Percentiles rank a stretch among this genome's conserved stretches.
Evolutionary conservation across 495 filamentous ascomycete genomes (phyloP).

Genomic region (Trichodelitschia bisporula): DNA sequence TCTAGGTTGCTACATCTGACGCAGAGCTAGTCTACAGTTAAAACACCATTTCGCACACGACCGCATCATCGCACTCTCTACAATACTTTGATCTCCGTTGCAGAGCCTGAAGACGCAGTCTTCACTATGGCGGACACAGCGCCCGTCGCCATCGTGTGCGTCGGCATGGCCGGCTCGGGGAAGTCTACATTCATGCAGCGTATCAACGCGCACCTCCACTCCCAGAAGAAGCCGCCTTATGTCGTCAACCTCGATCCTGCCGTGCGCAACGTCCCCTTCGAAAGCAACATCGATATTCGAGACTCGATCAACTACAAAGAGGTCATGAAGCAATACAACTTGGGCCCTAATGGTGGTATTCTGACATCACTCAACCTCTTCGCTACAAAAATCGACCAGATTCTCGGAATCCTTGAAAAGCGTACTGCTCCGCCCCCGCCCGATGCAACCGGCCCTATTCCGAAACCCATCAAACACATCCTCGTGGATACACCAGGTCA

Average conservation of each 20-base stretch:
- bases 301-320: slow-evolving; percentile 98
- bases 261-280: slow-evolving; percentile 86
- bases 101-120: too few relatives aligned
- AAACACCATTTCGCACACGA: too few relatives aligned
- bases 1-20: too few relatives aligned
- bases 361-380: slow-evolving; percentile 89
- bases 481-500: slow-evolving; percentile 90
- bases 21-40: too few relatives aligned
- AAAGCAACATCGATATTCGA: slow-evolving; percentile 91
- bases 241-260: slow-evolving; percentile 95
- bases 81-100: too few relatives aligned
- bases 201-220: slow-evolving; percentile 75
- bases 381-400: slow-evolving; percentile 91
- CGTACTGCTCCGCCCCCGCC: slow-evolving; percentile 17
- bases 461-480: slow-evolving; percentile 53
- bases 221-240: slow-evolving; percentile 51
- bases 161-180: slow-evolving; percentile 95
- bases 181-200: slow-evolving; percentile 99
- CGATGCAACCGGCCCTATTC: slow-evolving; percentile 19
- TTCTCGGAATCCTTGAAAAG: slow-evolving; percentile 73
- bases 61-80: too few relatives aligned
- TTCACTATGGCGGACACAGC: slow-evolving; percentile 9
- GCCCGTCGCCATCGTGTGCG: slow-evolving; percentile 65
- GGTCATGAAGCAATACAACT: slow-evolving; percentile 97
- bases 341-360: slow-evolving; percentile 96